phyloP scores from a whole-genome alignment of 1,139 yeast species.

The Trichomonascaceae sp. region DNA sequence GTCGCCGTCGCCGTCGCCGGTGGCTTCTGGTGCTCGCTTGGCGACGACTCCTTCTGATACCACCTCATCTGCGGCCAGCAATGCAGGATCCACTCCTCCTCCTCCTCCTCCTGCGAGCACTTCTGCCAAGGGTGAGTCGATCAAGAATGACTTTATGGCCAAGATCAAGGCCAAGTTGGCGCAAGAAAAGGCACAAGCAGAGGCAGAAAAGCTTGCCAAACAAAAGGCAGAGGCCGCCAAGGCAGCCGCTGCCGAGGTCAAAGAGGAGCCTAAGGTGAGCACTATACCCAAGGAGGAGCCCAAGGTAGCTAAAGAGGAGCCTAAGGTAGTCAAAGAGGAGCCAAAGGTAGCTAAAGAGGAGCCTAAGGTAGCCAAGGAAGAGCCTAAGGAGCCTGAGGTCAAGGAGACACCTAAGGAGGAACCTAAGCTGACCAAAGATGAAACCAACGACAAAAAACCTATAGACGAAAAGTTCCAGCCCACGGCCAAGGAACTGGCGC shows the following conservation, averaged over 20 bases:
- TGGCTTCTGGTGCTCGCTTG: slow-evolving; percentile 5
- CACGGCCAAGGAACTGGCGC: neutral
- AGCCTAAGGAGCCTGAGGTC: neutral
- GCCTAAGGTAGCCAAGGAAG: neutral
- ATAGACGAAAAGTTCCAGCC: too few species aligned
- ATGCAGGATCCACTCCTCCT: slow-evolving; percentile 5
- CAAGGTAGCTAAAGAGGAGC: too few species aligned
- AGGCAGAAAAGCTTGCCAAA: slow-evolving; percentile 13
- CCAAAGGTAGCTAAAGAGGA: neutral
- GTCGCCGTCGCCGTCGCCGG: slow-evolving; percentile 1
- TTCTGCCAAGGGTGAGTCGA: slow-evolving; percentile 9
- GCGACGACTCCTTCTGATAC: slow-evolving; percentile 5
- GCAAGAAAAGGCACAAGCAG: slow-evolving; percentile 12
- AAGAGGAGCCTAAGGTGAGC: too few species aligned
- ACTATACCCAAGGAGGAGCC: neutral
- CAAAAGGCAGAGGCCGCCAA: slow-evolving; percentile 10
- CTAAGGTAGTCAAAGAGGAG: neutral
- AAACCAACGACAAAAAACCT: too few species aligned
- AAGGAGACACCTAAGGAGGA: neutral
- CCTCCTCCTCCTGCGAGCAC: slow-evolving; percentile 6
- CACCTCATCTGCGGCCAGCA: slow-evolving; percentile 4
- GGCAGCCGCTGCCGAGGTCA: slow-evolving; percentile 7
- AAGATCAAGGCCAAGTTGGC: slow-evolving; percentile 12
- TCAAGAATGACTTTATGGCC: slow-evolving; percentile 15
- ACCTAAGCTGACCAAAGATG: neutral